Base-by-base conservation (phyloP, 2,329 filamentous ascomycete species). In the Monilinia laxa region DNA sequence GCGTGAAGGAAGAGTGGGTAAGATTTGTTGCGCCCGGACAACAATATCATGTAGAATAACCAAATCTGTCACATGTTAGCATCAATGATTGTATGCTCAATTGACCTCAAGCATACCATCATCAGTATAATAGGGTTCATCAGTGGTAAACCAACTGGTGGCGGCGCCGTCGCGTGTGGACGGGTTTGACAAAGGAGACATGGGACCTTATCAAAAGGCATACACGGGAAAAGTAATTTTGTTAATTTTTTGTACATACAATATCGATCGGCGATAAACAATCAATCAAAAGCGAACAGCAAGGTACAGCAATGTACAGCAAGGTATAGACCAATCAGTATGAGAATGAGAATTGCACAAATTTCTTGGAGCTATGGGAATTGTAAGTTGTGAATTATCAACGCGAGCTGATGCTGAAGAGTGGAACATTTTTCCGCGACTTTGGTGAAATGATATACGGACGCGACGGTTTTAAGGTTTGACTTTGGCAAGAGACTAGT, bases 1-100 rank as follows among this genome's bases (percentile, higher is more conserved):
- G 59, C 83, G 83, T 66, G 88, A 84, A 1, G 86, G 81, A 2
- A 86, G 79, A 14, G 78, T 78, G 56, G 84, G 80, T 64, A 87
- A 82, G 40, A 90, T 83, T 52, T 85, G 80, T 78, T 93, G 87
- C 54, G 91, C 93, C 72, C 84, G 83, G 68, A 82, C 81, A 74
- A 96, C 88, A 74, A 97, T 91, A 67, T 90, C 84, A 78, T 92
- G 90, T 67, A 97, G 83, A 69, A 92, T 83, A 69, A 85, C 84
- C 77, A 97, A 90, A 80, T 96, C 93, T 93, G 58, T 28, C 20
- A 45, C 18, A 35, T 45, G 49, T 67, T 52, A 67, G 60, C 55
- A 65, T 60, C 11, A 5, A 54, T 40, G 7, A 66, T 65, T 63
- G n/a, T 11, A 56, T 64, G 56, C 42, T 60, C 49, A 28, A 59